Conservation (phyloP, 139 green algal genomes). For the Closterium sp. region DNA sequence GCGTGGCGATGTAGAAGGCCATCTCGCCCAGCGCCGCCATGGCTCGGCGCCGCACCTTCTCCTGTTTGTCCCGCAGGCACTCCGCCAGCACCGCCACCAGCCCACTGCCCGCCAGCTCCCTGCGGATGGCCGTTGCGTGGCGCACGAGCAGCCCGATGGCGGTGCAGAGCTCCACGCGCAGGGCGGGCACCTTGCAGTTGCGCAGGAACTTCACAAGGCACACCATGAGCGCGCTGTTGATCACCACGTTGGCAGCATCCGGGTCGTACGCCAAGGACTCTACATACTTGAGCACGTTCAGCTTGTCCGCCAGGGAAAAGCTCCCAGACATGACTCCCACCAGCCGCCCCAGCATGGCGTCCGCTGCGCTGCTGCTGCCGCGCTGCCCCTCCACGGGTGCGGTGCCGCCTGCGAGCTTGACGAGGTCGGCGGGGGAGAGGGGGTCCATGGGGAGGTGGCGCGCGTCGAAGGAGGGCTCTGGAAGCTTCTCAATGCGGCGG, state of each 20-base stretch:
- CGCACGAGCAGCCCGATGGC: conserved; percentile 81
- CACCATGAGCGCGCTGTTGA: conserved; percentile 77
- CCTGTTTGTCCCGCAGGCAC: conserved; percentile 68
- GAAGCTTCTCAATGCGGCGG: conserved; percentile 74
- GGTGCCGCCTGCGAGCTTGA: conserved; percentile 9
- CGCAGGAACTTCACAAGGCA: conserved; percentile 69
- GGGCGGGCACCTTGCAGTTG: conserved; percentile 61
- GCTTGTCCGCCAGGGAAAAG: conserved; percentile 56
- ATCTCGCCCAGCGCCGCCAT: conserved; percentile 90
- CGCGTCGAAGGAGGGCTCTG: conserved; percentile 69
- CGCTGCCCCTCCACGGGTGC: not conserved
- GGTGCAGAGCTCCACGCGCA: conserved; percentile 59
- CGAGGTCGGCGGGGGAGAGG: conserved; percentile 44
- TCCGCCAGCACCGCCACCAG: conserved; percentile 75
- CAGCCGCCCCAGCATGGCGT: not conserved
- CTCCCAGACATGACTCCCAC: not conserved
- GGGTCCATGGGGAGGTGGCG: conserved; percentile 69
- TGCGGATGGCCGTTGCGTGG: conserved; percentile 83
- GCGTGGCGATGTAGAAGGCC: conserved; percentile 91
- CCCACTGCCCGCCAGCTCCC: conserved; percentile 61
- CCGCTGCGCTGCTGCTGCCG: not conserved
- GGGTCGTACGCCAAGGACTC: conserved; percentile 80
- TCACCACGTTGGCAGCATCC: conserved; percentile 76
- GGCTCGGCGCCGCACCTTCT: conserved; percentile 62
- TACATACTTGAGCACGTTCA: conserved; percentile 87